Evolutionary conservation across 495 filamentous ascomycete species (phyloP).

Genomic region (Xeromyces bisporus): DNA sequence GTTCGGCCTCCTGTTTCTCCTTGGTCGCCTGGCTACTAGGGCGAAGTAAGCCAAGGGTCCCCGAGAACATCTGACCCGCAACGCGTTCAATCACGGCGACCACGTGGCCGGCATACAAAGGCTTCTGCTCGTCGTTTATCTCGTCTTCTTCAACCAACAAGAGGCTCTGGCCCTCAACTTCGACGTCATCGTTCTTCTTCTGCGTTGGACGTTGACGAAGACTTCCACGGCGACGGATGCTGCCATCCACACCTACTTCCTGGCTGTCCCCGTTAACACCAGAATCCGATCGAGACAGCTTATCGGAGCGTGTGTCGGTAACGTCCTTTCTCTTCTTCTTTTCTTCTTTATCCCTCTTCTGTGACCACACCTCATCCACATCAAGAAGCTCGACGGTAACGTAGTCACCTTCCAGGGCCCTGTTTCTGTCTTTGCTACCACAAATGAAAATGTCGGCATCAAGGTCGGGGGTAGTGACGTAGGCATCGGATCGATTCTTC

Average conservation of each 20-base stretch:
- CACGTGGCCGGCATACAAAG: slow-evolving; percentile 89
- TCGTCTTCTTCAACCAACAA: slow-evolving; percentile 96
- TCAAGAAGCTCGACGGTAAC: slow-evolving; percentile 94
- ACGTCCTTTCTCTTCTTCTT: slow-evolving; percentile 99
- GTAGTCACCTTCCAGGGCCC: slow-evolving; percentile 86
- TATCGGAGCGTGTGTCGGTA: slow-evolving; percentile 67
- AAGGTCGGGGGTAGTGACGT: slow-evolving; percentile 83
- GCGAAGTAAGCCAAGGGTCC: slow-evolving; percentile 79
- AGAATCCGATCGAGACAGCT: slow-evolving; percentile 44
- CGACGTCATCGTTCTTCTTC: slow-evolving; percentile 99
- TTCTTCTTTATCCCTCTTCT: slow-evolving; percentile 97
- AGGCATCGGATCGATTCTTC: slow-evolving; percentile 97
- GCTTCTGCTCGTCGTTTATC: slow-evolving; percentile 95
- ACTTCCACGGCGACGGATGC: slow-evolving; percentile 81
- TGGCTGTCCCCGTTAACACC: slow-evolving; percentile 45
- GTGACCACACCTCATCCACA: slow-evolving; percentile 95
- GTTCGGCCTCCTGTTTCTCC: slow-evolving; percentile 97
- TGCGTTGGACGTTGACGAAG: slow-evolving; percentile 91
- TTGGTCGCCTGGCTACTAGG: slow-evolving; percentile 98
- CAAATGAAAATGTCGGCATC: slow-evolving; percentile 99
- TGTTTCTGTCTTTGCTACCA: slow-evolving; percentile 94
- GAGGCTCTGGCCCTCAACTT: slow-evolving; percentile 94
- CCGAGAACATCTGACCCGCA: slow-evolving; percentile 97
- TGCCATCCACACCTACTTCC: slow-evolving; percentile 53
- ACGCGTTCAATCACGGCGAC: slow-evolving; percentile 95